Conservation (phyloP, 2,329 filamentous ascomycete species). For the Fusarium domesticum region DNA sequence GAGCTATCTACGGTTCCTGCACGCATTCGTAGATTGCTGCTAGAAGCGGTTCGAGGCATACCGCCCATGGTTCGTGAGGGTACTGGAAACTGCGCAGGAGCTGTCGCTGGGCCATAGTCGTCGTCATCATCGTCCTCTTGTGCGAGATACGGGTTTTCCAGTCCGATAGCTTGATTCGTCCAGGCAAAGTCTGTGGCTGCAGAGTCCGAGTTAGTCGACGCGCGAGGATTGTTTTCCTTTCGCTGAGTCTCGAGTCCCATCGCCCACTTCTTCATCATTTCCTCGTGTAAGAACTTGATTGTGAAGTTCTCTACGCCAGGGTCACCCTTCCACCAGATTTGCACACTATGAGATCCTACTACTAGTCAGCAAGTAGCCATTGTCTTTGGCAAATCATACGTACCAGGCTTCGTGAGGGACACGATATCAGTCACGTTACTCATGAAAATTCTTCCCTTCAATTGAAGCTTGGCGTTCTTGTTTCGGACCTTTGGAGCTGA, state of each 20-base stretch:
- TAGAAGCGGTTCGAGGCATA: constrained; percentile 55
- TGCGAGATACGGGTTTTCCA: constrained; percentile 80
- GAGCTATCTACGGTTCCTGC: constrained; percentile 72
- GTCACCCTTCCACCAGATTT: constrained; percentile 98
- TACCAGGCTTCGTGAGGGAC: constrained; percentile 82
- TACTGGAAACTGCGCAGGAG: constrained; percentile 37
- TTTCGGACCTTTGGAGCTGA: constrained; percentile 55
- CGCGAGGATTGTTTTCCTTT: constrained; percentile 54
- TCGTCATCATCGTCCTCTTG: constrained; percentile 60
- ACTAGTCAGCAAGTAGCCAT: constrained; percentile 27
- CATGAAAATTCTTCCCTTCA: constrained; percentile 99
- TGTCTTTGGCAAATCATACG: constrained; percentile 24
- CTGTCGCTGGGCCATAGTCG: constrained; percentile 41
- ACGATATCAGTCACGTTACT: constrained; percentile 96
- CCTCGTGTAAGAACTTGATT: constrained; percentile 89
- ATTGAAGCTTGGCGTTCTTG: constrained; percentile 78
- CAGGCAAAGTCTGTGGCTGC: constrained; percentile 74
- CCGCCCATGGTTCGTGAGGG: constrained; percentile 24
- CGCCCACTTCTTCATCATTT: constrained; percentile 91
- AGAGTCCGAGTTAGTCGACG: constrained; percentile 46
- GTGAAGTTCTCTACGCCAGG: constrained; percentile 94
- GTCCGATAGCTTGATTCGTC: constrained; percentile 63
- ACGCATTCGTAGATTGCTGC: constrained; percentile 69
- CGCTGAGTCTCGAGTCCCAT: constrained; percentile 74
- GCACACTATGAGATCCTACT: constrained; percentile 84